Conservation (phyloP, 2,329 filamentous ascomycete genomes). For the Diplodia seriata region DNA sequence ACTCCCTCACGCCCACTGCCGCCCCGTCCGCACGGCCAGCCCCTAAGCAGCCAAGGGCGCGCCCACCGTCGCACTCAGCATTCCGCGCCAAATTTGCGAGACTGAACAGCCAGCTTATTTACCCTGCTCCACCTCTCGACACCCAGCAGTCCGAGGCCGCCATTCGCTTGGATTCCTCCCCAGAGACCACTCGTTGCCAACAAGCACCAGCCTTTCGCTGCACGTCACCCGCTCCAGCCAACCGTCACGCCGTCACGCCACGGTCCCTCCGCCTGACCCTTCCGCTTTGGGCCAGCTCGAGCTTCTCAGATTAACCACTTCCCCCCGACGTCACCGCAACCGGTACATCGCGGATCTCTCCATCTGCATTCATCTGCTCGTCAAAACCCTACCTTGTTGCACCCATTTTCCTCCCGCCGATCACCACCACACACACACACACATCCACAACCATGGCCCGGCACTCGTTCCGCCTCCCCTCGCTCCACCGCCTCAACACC, state of each 20-base stretch:
- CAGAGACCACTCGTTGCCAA: not conserved
- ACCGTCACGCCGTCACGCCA: conserved; percentile 25
- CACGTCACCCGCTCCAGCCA: conserved; percentile 7
- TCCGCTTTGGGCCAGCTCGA: not conserved
- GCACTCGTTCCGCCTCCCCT: conserved; percentile 31
- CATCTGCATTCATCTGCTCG: not conserved
- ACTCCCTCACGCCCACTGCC: conserved; percentile 8
- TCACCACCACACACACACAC: not conserved
- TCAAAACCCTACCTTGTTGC: not conserved
- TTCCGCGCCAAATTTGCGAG: conserved; percentile 16
- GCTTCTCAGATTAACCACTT: not conserved
- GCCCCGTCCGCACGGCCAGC: not conserved
- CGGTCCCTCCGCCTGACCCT: conserved; percentile 13
- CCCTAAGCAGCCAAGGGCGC: conserved; percentile 10
- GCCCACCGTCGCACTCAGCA: conserved; percentile 10
- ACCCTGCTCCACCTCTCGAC: conserved; percentile 44
- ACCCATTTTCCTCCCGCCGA: not conserved
- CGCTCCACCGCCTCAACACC: conserved; percentile 31
- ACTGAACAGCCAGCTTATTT: conserved; percentile 16
- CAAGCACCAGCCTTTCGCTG: not conserved
- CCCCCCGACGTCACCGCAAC: conserved; percentile 11
- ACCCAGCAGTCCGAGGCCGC: conserved; percentile 26
- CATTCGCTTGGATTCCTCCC: conserved; percentile 24
- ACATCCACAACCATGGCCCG: conserved; percentile 4
- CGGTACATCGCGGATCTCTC: not conserved